phyloP scores from a whole-genome alignment of 371 early-diverging fungal species.

The Coemansia sp. region DNA sequence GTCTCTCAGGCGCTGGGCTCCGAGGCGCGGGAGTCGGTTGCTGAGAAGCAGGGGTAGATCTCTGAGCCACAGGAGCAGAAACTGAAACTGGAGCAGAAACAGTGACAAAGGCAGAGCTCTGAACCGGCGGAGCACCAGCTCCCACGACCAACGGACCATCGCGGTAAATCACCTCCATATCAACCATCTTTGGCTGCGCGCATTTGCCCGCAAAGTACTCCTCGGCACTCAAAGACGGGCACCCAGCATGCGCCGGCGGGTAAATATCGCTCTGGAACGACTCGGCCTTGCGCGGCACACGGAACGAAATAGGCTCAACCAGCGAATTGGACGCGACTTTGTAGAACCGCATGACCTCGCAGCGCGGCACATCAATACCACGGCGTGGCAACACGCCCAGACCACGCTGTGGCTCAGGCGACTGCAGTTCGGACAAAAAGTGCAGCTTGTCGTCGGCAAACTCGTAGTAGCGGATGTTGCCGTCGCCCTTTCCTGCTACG shows the following conservation, averaged over 20 bases:
- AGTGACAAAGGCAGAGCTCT: conserved; percentile 8
- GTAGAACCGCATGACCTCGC: conserved; percentile 90
- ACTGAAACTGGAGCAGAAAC: conserved; percentile 1
- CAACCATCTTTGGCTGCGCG: conserved; percentile 73
- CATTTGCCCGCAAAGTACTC: conserved; percentile 88
- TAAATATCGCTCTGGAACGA: conserved; percentile 95
- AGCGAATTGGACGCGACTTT: conserved; percentile 78
- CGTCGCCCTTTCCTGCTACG: conserved; percentile 97
- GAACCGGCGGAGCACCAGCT: conserved; percentile 3
- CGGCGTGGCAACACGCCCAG: conserved; percentile 94
- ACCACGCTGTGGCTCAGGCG: conserved; percentile 92
- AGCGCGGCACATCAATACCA: conserved; percentile 77
- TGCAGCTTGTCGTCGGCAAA: conserved; percentile 82
- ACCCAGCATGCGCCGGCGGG: conserved; percentile 82
- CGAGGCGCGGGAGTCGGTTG: neutral
- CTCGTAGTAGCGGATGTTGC: conserved; percentile 97
- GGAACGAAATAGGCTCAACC: conserved; percentile 95
- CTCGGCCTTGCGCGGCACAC: conserved; percentile 95
- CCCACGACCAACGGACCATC: conserved; percentile 30
- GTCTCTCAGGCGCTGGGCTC: conserved; percentile 17
- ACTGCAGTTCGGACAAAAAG: conserved; percentile 82
- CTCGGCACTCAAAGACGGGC: conserved; percentile 83
- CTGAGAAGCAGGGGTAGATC: neutral
- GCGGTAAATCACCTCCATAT: conserved; percentile 62
- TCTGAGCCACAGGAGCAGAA: neutral